phyloP scores from a whole-genome alignment of 78 protist species.

The Emiliania huxleyi region DNA sequence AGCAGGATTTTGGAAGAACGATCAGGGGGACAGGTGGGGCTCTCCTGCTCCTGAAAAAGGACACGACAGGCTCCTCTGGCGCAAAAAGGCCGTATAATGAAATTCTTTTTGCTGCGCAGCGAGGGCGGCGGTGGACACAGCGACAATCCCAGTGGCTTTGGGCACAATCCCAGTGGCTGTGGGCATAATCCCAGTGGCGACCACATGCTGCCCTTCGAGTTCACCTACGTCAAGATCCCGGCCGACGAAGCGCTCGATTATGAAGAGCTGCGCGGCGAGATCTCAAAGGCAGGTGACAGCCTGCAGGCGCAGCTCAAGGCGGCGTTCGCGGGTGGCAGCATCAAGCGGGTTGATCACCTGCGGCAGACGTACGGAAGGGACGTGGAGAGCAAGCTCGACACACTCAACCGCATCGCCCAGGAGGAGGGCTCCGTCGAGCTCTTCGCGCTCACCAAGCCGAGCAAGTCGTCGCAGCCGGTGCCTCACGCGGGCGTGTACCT shows the following conservation, averaged over 20 bases:
- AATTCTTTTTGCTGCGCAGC: too few species aligned
- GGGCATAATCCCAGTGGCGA: too few species aligned
- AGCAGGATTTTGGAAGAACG: too few species aligned
- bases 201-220: neutral
- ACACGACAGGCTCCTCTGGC: too few species aligned
- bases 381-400: neutral
- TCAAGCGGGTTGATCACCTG: neutral
- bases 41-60: too few species aligned
- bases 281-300: neutral
- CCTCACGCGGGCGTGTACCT: neutral
- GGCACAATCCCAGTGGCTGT: too few species aligned
- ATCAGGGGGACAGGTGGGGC: too few species aligned
- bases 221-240: neutral
- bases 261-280: neutral
- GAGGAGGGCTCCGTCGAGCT: neutral
- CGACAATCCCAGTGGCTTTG: too few species aligned
- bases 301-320: neutral
- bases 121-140: too few species aligned
- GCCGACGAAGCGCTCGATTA: neutral
- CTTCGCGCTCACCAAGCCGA: neutral
- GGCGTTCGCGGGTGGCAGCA: neutral
- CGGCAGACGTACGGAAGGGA: neutral
- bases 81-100: too few species aligned
- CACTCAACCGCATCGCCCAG: neutral
- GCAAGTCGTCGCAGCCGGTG: neutral